Evolutionary conservation across 1,284 basidiomycete species (phyloP).

Genomic region (Gymnopus androsaceus): DNA sequence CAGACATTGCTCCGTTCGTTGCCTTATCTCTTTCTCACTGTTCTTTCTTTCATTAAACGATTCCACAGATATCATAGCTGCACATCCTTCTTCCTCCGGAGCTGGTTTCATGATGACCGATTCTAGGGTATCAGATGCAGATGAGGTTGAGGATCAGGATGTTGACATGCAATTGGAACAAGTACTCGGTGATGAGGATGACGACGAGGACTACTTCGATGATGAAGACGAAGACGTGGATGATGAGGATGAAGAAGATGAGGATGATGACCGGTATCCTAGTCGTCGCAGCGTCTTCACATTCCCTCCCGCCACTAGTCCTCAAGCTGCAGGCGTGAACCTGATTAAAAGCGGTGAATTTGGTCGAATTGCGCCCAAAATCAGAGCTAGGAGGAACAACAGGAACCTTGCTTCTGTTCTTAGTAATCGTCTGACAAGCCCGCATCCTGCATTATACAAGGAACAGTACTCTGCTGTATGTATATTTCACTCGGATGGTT

Average conservation of each 20-base stretch:
- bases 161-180: slow-evolving; percentile 27
- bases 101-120: not conserved
- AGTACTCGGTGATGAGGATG: slow-evolving; percentile 20
- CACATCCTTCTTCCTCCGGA: not conserved
- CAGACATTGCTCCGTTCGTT: slow-evolving; percentile 4
- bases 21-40: not conserved
- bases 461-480: slow-evolving; percentile 59
- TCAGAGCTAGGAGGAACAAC: slow-evolving; percentile 37
- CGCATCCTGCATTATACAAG: slow-evolving; percentile 42
- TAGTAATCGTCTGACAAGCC: slow-evolving; percentile 39
- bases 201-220: slow-evolving; percentile 33
- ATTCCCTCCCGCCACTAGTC: slow-evolving; percentile 58
- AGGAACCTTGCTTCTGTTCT: slow-evolving; percentile 53
- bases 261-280: slow-evolving; percentile 34
- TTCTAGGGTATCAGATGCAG: not conserved
- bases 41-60: not conserved
- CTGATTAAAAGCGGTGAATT: slow-evolving; percentile 86
- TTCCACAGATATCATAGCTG: slow-evolving; percentile 5
- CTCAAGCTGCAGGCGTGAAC: slow-evolving; percentile 70
- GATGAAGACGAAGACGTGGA: slow-evolving; percentile 41
- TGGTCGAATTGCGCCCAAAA: slow-evolving; percentile 63
- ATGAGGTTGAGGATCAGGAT: slow-evolving; percentile 24
- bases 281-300: slow-evolving; percentile 33
- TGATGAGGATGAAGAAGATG: slow-evolving; percentile 40
- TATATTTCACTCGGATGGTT: not conserved